Base-by-base conservation (phyloP, 768 basidiomycete genomes). In the Suillus alpinus region DNA sequence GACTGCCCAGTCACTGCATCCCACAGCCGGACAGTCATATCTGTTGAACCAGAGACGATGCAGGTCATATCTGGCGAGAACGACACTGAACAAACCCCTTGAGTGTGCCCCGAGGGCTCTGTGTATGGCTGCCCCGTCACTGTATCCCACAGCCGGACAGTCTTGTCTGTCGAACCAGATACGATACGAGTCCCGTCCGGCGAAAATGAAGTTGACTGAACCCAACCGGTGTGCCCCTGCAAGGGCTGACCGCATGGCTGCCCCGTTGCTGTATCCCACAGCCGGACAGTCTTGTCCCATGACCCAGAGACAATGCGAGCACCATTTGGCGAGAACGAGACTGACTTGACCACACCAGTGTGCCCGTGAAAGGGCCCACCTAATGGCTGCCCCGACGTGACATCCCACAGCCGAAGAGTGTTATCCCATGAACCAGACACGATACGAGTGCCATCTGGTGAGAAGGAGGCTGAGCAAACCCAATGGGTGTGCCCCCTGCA, bases 131-230 rank as follows among this genome's bases (percentile, higher is more conserved):
- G 12, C 20, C 44, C 6, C 0, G 23, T 13, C 6, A 1, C 44
- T 13, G 6, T 20, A 23, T 46, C 12, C 20, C 44, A 46, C 20
- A 46, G 12, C 23, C 44, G 4, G 6, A 46, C 20, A 2, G 44
- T 23, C 0, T 13, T 0, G 23, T 46, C 44, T 0, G 0, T 0
- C 0, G 44, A 46, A 13, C 44, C 10, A 23, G 20, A 13, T 2
- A 2, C 44, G 6, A 46, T 46, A 20, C 44, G 20, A 46, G 44
- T 46, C 6, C 20, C 20, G 8, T 46, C 44, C 44, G 20, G 23
- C 12, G 20, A 46, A 4, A 23, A 46, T 6, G 23, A 23, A 2
- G 14, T 20, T 23, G 12, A 46, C 0, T 0, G 0, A 5, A 46
- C 44, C n/a, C n/a, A n/a, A 0, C 3, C 0, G 10, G 41, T 20